phyloP scores from a whole-genome alignment of 2,329 filamentous ascomycete species.

The Diplodia intermedia region DNA sequence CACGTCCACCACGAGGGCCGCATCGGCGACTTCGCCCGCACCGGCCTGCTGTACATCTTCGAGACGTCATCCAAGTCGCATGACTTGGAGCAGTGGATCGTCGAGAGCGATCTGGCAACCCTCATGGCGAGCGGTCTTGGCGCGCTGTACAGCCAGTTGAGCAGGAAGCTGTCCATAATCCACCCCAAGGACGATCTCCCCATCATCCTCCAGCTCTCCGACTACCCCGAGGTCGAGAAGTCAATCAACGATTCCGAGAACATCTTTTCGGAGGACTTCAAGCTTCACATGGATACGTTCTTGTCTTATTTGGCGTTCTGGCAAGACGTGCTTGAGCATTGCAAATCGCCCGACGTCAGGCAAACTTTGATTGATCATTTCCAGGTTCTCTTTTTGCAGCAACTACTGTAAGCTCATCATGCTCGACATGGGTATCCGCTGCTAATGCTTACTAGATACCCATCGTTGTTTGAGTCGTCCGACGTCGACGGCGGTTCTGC shows the following conservation, averaged over 20 bases:
- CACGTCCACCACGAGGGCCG: conserved; percentile 96
- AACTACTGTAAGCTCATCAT: conserved; percentile 72
- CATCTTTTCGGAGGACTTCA: conserved; percentile 76
- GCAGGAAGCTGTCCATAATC: conserved; percentile 79
- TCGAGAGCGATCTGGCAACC: conserved; percentile 94
- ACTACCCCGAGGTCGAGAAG: conserved; percentile 77
- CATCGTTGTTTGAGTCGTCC: conserved; percentile 93
- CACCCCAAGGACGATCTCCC: conserved; percentile 78
- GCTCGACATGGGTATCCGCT: conserved; percentile 26
- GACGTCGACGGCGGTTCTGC: conserved; percentile 97
- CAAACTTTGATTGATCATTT: conserved; percentile 95
- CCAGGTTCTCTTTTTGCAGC: conserved; percentile 93
- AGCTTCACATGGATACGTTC: conserved; percentile 89
- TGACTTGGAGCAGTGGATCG: conserved; percentile 90
- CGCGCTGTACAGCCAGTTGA: conserved; percentile 72
- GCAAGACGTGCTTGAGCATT: conserved; percentile 98
- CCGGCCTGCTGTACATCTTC: conserved; percentile 92
- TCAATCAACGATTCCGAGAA: conserved; percentile 72
- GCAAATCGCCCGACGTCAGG: conserved; percentile 88
- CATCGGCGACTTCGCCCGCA: conserved; percentile 93
- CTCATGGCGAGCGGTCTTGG: conserved; percentile 96
- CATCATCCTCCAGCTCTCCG: conserved; percentile 84
- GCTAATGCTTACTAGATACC: conserved; percentile 68
- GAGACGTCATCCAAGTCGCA: conserved; percentile 86
- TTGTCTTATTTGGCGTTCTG: conserved; percentile 94